Percentiles rank a stretch among this genome's conserved stretches.
Conservation (phyloP, 2,329 filamentous ascomycete species). For the Alternaria novae-zelandiae region DNA sequence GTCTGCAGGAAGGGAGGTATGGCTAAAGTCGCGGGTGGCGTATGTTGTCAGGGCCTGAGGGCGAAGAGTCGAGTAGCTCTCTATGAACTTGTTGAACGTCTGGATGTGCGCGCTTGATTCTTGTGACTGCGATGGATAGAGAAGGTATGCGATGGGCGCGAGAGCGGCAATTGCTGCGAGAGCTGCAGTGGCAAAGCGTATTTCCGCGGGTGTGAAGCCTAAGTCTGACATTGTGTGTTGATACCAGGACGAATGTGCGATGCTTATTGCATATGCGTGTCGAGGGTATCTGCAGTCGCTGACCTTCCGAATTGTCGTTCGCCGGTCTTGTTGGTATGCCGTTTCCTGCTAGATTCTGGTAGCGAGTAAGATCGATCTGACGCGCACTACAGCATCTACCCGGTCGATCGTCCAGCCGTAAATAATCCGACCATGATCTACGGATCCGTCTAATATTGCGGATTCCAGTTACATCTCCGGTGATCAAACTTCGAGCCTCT, state of each 20-base stretch:
- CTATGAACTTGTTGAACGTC: constrained; percentile 43
- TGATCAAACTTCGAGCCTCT: background rate
- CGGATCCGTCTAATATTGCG: background rate
- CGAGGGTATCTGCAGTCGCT: background rate
- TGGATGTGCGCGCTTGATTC: constrained; percentile 27
- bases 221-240: constrained; percentile 20
- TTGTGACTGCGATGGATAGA: constrained; percentile 17
- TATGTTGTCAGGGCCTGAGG: constrained; percentile 47
- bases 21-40: constrained; percentile 48
- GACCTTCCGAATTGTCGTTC: background rate
- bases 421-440: constrained; percentile 2
- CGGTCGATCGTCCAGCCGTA: constrained; percentile 1
- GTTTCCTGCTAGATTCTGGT: background rate
- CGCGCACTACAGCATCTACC: background rate
- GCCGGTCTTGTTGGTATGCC: background rate
- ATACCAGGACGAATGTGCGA: background rate
- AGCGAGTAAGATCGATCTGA: constrained; percentile 1
- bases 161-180: constrained; percentile 24
- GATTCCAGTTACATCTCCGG: background rate
- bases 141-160: constrained; percentile 22
- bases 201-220: constrained; percentile 19
- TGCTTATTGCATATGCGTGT: background rate
- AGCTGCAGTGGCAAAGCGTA: constrained; percentile 25
- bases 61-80: constrained; percentile 51
- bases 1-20: constrained; percentile 51